These are phyloP conservation scores for Stemphylium vesicarium DNA, from an alignment of 2,329 filamentous ascomycete genomes.

Conservation along the genomic window DNA sequence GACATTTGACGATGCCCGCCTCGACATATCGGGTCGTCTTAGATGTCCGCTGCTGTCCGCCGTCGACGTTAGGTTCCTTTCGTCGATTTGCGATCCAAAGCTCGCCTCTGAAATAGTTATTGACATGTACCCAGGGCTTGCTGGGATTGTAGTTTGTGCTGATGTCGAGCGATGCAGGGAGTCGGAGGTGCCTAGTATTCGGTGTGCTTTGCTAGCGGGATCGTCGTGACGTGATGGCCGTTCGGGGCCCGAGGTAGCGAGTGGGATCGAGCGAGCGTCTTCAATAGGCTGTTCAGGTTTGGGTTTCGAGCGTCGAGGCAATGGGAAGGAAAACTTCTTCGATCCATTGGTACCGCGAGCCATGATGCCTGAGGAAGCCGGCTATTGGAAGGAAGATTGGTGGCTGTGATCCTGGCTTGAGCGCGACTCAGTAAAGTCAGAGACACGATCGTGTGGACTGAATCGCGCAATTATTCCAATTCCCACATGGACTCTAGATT, in stretches of 20 bases:
- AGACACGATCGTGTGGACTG: slow-evolving; percentile 23
- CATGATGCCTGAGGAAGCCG: slow-evolving; percentile 33
- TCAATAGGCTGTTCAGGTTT: slow-evolving; percentile 27
- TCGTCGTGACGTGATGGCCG: slow-evolving; percentile 34
- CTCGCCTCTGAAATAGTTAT: slow-evolving; percentile 41
- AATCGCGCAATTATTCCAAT: slow-evolving; percentile 27
- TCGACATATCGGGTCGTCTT: slow-evolving; percentile 34
- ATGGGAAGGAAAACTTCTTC: slow-evolving; percentile 47
- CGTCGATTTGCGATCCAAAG: slow-evolving; percentile 34
- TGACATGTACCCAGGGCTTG: slow-evolving; percentile 42
- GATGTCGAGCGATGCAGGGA: slow-evolving; percentile 35
- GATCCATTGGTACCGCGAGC: slow-evolving; percentile 31
- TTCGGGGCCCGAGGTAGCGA: slow-evolving; percentile 26
- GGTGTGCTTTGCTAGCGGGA: slow-evolving; percentile 45
- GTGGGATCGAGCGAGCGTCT: slow-evolving; percentile 26
- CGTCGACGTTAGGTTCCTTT: slow-evolving; percentile 26
- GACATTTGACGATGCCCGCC: slow-evolving; percentile 44
- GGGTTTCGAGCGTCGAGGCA: slow-evolving; percentile 39
- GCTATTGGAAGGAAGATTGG: slow-evolving; percentile 3
- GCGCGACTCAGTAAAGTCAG: slow-evolving; percentile 36
- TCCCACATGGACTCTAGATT: slow-evolving; percentile 14
- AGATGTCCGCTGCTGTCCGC: slow-evolving; percentile 25
- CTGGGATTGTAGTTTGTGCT: slow-evolving; percentile 28
- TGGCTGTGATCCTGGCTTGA: slow-evolving; percentile 25
- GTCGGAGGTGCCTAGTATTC: slow-evolving; percentile 46